Conservation (phyloP, 108 stramenopile genomes). For the Discostella pseudostelligera region DNA sequence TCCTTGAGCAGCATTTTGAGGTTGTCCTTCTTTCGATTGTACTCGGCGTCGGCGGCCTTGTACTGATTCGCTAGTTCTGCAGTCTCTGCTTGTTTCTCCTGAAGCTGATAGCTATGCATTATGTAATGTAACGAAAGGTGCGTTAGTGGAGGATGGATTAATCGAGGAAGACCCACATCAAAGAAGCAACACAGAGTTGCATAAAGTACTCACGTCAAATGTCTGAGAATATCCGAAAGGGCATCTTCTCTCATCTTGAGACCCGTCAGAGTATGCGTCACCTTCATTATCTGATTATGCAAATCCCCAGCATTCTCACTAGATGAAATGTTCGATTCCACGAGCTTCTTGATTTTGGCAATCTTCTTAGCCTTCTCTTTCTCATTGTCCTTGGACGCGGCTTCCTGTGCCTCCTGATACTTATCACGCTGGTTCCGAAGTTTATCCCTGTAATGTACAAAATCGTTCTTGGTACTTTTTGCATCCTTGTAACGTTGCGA, state of each 20-base stretch:
- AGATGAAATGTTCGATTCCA: constrained; percentile 38
- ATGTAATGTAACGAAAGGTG: neutral
- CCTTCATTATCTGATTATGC: constrained; percentile 56
- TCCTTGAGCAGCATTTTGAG: constrained; percentile 24
- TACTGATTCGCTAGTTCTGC: constrained; percentile 28
- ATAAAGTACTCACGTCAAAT: constrained; percentile 49
- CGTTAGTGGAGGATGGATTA: neutral
- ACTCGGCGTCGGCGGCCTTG: constrained; percentile 26
- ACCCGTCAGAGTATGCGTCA: constrained; percentile 44
- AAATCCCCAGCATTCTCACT: constrained; percentile 52
- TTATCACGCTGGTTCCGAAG: constrained; percentile 55
- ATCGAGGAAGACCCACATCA: neutral
- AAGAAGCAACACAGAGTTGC: neutral
- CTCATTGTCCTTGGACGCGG: constrained; percentile 53
- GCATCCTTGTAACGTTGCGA: constrained; percentile 34
- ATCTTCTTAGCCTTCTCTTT: constrained; percentile 57
- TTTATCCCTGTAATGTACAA: constrained; percentile 38
- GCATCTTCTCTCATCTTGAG: constrained; percentile 57
- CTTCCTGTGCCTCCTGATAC: constrained; percentile 52
- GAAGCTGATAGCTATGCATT: constrained; percentile 20
- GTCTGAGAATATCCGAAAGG: constrained; percentile 38
- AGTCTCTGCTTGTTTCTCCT: constrained; percentile 25
- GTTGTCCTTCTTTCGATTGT: constrained; percentile 24
- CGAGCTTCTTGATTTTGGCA: constrained; percentile 47
- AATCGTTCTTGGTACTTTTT: constrained; percentile 29